Evolutionary conservation across 2,329 filamentous ascomycete species (phyloP), one percentile per base, ranked within the genome.

Genomic region (Beauveria caledonica): DNA sequence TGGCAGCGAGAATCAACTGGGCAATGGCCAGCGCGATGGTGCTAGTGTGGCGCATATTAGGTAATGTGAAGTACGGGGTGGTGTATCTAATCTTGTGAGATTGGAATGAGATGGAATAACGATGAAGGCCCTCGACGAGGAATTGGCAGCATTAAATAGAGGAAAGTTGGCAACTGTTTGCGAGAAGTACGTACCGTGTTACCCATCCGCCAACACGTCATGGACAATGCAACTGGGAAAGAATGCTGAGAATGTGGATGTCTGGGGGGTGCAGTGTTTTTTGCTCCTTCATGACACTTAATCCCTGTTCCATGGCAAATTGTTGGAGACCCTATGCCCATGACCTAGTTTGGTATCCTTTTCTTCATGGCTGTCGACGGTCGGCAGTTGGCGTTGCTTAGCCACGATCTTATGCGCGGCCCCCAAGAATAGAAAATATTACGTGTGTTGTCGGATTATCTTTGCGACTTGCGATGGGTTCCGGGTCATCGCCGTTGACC

Each of bases 351-450:
- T 5, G 17, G 3, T 21, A 27, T 55, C 23, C 11, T 45, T 5
- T 44, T 27, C 51, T 29, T 42, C 15, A 19, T 23, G 39, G 25
- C 17, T 11, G 27, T 33, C 21, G 3, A 42, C 9, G 19, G 40
- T 29, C 10, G 11, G 3, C 25, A 23, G n/a, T 27, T 44, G 27
- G 21, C 19, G 21, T 15, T 55, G 53, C 53, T 56, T 7, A 36
- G 53, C 53, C 53, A 56, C 53, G 25, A 56, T 56, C 42, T 46
- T 25, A 46, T 44, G 40, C 42, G 27, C 19, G 42, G 21, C 5
- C 27, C 55, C 55, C 55, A 39, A 58, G 55, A 58, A 58, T 58
- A 58, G 55, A 58, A 49, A 19, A 49, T 50, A 50, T 50, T 58
- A 58, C 55, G 55, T 58, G 55, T 48, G 45, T 50, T 45, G 53